Evolutionary conservation across 768 basidiomycete species (phyloP), one percentile per base, ranked within the genome.

Genomic region (Chlorophyllum brunneum): DNA sequence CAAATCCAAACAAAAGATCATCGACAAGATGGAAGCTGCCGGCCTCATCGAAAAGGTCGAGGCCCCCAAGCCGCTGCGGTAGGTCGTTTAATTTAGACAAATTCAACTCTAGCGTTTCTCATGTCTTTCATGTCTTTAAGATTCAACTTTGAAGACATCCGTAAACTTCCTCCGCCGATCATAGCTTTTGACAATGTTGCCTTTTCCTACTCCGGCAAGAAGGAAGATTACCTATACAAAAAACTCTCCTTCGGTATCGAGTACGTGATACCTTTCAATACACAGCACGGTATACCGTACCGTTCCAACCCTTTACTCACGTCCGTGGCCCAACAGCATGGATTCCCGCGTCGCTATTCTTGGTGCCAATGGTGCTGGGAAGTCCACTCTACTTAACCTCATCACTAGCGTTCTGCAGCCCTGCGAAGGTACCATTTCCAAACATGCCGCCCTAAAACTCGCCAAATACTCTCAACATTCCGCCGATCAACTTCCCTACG

Each of bases 1-100:
- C 60, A 98, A 99, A 74, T 98, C 95, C 45, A 99, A 99, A 69
- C 95, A 99, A 71, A 99, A 99, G 81, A 98, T 99, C 58, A 95
- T 99, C 71, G 95, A 99, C 79, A 99, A 99, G 82, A 99, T 99
- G 95, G 97, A 99, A 77, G 95, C 95, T 23, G 95, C 95, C 11
- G 95, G 95, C 56, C 79, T 99, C 37, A 80, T 99, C 65, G 92
- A 99, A 70, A 93, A 92, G 73, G 74, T 97, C 54, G 92, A 95
- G 64, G 67, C 67, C 3, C 77, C 79, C 30, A 83, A 81, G 60
- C 81, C 82, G 13, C 76, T 99, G 29, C 77, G 83, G 65, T 72
- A 56, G 26, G 63, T 56, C 33, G 20, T 55, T 50, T 39, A 18
- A 22, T 33, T 47, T 18, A 8, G 22, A 15, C 23, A 22, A 41